Evolutionary conservation across 176 grass and related monocot genomes (phyloP).

Genomic region (Lolium rigidum): DNA sequence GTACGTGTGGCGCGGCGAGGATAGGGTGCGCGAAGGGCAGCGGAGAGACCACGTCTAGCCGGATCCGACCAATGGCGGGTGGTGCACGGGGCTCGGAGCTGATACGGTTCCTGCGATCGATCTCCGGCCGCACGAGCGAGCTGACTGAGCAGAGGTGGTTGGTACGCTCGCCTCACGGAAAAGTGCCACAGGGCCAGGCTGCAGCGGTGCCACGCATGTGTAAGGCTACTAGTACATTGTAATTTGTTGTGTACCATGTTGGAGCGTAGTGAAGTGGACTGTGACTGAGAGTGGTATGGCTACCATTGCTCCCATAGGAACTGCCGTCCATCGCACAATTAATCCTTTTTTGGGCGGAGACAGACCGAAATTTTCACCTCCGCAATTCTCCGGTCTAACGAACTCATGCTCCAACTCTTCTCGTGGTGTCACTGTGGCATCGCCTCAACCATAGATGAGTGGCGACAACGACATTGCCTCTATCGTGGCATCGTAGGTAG

Average conservation of each 20-base stretch:
- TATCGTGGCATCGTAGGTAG: not conserved
- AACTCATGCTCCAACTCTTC: not conserved
- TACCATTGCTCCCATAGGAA: not conserved
- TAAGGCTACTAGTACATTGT: not conserved
- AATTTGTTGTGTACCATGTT: not conserved
- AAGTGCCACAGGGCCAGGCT: conserved; percentile 21
- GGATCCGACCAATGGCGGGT: conserved; percentile 35
- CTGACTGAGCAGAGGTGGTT: not conserved
- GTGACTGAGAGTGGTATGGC: not conserved
- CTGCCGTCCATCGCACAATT: not conserved
- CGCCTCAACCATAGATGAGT: not conserved
- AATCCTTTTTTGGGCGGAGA: not conserved
- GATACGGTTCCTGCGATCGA: not conserved
- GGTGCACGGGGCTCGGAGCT: not conserved
- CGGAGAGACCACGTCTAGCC: conserved; percentile 45
- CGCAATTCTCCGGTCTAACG: not conserved
- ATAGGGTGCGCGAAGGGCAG: conserved; percentile 62
- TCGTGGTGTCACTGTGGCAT: not conserved
- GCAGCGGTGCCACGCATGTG: not conserved
- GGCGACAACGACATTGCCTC: not conserved
- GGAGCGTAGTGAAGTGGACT: not conserved
- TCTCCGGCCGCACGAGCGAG: not conserved
- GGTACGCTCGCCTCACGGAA: conserved; percentile 37
- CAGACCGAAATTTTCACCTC: not conserved
- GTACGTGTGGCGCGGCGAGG: conserved; percentile 40